Evolutionary conservation across 768 basidiomycete genomes (phyloP).

Genomic region (Aureoboletus auriporus): DNA sequence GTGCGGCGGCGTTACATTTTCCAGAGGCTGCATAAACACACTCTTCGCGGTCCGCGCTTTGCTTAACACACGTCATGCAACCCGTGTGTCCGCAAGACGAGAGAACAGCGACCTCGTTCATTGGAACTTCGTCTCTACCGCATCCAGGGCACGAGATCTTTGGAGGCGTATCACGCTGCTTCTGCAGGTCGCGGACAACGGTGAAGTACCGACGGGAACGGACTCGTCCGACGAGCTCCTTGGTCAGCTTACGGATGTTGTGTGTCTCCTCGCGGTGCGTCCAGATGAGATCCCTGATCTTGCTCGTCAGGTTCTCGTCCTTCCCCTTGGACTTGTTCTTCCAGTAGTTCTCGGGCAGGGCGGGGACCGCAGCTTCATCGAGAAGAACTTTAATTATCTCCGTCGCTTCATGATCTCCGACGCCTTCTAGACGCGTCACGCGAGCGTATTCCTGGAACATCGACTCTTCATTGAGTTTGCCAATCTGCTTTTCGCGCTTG

Average conservation of each 20-base stretch:
- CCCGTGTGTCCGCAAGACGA: constrained; percentile 93
- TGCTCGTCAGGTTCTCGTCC: constrained; percentile 53
- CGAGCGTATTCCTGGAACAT: constrained; percentile 79
- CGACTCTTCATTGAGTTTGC: constrained; percentile 60
- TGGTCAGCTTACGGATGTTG: constrained; percentile 75
- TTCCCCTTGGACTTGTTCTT: constrained; percentile 46
- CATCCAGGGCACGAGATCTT: constrained; percentile 63
- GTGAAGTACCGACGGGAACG: constrained; percentile 91
- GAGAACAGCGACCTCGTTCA: constrained; percentile 73
- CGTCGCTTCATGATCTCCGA: constrained; percentile 76
- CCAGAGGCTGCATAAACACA: constrained; percentile 73
- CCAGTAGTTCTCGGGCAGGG: constrained; percentile 24
- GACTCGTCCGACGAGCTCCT: constrained; percentile 86
- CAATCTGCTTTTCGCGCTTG: constrained; percentile 64
- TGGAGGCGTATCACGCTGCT: constrained; percentile 57
- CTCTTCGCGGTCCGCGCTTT: constrained; percentile 71
- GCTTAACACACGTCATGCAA: constrained; percentile 68
- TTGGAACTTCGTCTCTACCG: constrained; percentile 48
- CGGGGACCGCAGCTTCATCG: constrained; percentile 52
- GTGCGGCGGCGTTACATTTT: constrained; percentile 74
- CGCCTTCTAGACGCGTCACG: constrained; percentile 56
- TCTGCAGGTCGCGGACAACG: constrained; percentile 85
- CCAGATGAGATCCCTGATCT: constrained; percentile 64
- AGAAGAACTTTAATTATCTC: constrained; percentile 55
- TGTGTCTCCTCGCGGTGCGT: constrained; percentile 85